phyloP scores from a whole-genome alignment of 176 grass and related monocot species.

The Tillandsia fasciculata region DNA sequence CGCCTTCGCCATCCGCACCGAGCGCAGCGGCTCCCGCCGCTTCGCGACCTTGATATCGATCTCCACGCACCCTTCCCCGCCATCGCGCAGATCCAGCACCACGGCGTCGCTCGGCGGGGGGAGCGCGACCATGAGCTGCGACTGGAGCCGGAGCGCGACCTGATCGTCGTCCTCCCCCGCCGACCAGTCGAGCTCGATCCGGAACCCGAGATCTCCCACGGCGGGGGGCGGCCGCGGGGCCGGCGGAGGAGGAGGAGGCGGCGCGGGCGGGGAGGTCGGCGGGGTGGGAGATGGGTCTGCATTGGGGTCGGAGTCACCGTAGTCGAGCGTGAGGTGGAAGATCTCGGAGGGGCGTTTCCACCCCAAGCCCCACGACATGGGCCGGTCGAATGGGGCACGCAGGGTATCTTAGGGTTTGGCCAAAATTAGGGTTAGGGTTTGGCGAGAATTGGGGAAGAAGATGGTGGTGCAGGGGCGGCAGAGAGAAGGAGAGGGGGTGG shows the following conservation, averaged over 20 bases:
- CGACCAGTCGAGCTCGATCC: slow-evolving; percentile 88
- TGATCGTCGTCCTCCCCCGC: slow-evolving; percentile 74
- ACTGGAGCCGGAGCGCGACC: slow-evolving; percentile 81
- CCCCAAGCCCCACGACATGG: slow-evolving; percentile 95
- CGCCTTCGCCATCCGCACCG: slow-evolving; percentile 51
- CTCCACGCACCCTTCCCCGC: slow-evolving; percentile 16
- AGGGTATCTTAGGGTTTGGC: not conserved
- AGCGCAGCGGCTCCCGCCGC: slow-evolving; percentile 63
- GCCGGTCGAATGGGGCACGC: slow-evolving; percentile 23
- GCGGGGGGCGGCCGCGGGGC: slow-evolving; percentile 17
- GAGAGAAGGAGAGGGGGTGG: not conserved
- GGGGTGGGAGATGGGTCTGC: slow-evolving; percentile 8
- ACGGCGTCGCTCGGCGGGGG: slow-evolving; percentile 73
- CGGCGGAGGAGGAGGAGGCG: slow-evolving; percentile 20
- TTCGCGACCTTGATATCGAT: slow-evolving; percentile 69
- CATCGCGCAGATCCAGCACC: slow-evolving; percentile 44
- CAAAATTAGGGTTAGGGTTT: slow-evolving; percentile 17
- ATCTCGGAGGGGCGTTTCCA: slow-evolving; percentile 97
- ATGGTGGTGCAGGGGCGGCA: not conserved
- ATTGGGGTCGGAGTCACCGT: slow-evolving; percentile 48
- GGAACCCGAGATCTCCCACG: slow-evolving; percentile 41
- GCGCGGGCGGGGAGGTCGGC: not conserved
- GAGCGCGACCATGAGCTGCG: slow-evolving; percentile 86
- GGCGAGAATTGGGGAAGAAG: not conserved
- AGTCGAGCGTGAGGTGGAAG: slow-evolving; percentile 95